phyloP scores from a whole-genome alignment of 192 early-diverging fungal genomes.

The Radiomyces spectabilis region DNA sequence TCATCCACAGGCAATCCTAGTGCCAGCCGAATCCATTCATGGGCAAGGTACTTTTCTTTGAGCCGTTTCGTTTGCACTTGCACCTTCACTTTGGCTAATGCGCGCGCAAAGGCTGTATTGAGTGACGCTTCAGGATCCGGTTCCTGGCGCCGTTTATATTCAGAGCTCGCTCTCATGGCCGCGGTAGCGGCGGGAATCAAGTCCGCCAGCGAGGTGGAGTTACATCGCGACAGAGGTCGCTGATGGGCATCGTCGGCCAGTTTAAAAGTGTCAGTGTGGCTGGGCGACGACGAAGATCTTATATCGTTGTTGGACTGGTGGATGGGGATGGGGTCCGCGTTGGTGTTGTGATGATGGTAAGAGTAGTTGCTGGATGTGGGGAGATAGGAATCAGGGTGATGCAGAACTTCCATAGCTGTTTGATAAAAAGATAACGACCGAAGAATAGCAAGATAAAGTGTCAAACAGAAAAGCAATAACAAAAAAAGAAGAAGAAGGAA shows the following conservation, averaged over 20 bases:
- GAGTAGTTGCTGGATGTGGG: too few species aligned
- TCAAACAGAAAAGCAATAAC: too few species aligned
- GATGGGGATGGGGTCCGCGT: too few species aligned
- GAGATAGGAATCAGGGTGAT: too few species aligned
- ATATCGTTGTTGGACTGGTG: too few species aligned
- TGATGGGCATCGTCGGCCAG: constrained; percentile 1
- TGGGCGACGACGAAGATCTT: too few species aligned
- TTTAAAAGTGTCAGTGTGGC: too few species aligned
- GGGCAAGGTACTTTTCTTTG: constrained; percentile 16
- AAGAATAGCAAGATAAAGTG: too few species aligned
- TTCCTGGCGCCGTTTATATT: not conserved
- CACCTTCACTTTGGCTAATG: constrained; percentile 14
- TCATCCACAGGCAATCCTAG: constrained; percentile 16
- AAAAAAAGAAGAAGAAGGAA: too few species aligned
- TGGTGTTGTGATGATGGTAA: too few species aligned
- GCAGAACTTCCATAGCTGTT: too few species aligned
- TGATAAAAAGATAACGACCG: too few species aligned
- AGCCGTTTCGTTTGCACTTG: constrained; percentile 20
- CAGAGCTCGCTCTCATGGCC: not conserved
- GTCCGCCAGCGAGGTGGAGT: constrained; percentile 13
- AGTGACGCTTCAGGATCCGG: not conserved
- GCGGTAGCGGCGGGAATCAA: constrained; percentile 20
- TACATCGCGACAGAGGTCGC: not conserved
- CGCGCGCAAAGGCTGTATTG: constrained; percentile 9
- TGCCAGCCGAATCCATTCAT: constrained; percentile 29